Percentiles rank a stretch among this genome's conserved stretches.
These are phyloP conservation scores for Withania somnifera DNA, from an alignment of 305 asterid genomes.

Conservation along the genomic window DNA sequence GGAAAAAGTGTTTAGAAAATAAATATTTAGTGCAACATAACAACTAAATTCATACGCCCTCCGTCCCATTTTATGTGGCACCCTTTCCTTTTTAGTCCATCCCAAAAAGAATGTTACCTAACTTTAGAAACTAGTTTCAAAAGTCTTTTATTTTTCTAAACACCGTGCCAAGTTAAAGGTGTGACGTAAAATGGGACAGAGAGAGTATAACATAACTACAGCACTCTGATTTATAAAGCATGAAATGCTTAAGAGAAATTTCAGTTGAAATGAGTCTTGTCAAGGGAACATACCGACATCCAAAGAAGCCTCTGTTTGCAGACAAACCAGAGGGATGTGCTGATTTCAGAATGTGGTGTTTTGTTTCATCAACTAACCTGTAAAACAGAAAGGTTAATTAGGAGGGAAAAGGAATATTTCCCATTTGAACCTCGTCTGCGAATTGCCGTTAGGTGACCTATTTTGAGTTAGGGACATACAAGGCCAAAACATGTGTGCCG, in stretches of 20 bases:
- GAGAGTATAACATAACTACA: not conserved
- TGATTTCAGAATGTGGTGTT: conserved; percentile 75
- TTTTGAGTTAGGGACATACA: too few relatives aligned
- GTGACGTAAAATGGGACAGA: too few relatives aligned
- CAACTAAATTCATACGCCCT: not conserved
- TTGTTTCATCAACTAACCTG: conserved; percentile 81
- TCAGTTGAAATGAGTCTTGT: not conserved
- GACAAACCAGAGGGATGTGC: conserved; percentile 99
- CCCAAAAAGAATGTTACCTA: too few relatives aligned
- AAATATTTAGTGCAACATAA: not conserved
- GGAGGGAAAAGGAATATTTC: not conserved
- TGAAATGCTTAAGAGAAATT: not conserved
- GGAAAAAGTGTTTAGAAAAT: not conserved
- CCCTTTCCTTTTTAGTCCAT: too few relatives aligned
- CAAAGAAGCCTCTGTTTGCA: conserved; percentile 94
- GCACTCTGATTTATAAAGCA: not conserved
- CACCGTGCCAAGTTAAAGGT: too few relatives aligned
- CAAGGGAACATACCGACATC: conserved; percentile 62
- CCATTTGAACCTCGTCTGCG: not conserved
- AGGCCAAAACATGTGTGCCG: too few relatives aligned
- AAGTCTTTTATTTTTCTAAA: too few relatives aligned
- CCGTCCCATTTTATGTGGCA: too few relatives aligned
- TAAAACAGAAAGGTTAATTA: conserved; percentile 5
- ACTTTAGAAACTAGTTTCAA: too few relatives aligned
- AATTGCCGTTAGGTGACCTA: too few relatives aligned